phyloP scores from a whole-genome alignment of 2,329 filamentous ascomycete species.

The Colletotrichum scovillei region DNA sequence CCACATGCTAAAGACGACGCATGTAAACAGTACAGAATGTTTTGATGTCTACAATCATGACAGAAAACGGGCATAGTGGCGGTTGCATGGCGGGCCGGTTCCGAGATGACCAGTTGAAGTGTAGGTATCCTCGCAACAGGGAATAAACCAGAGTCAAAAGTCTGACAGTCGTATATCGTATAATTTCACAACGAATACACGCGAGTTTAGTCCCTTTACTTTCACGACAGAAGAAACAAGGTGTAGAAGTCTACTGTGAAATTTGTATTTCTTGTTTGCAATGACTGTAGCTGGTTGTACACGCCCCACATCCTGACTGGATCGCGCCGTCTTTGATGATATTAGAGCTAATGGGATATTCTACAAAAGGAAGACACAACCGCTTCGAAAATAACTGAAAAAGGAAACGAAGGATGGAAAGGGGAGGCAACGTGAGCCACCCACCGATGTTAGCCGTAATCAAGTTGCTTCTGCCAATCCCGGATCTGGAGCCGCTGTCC shows the following conservation, averaged over 20 bases:
- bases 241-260: neutral
- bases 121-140: neutral
- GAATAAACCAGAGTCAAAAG: too few relatives aligned
- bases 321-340: neutral
- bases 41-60: neutral
- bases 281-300: neutral
- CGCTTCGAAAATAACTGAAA: neutral
- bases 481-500: neutral
- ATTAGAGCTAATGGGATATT: neutral
- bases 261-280: neutral
- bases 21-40: neutral
- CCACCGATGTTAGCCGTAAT: neutral
- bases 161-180: too few relatives aligned
- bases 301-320: neutral
- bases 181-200: neutral
- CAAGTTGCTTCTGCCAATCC: neutral
- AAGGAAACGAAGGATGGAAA: neutral
- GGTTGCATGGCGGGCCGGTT: neutral
- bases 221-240: neutral
- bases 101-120: neutral
- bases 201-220: neutral
- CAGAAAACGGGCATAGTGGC: neutral
- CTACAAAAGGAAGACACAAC: neutral
- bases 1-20: neutral
- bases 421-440: neutral